Conservation (phyloP, 257 asterid species). For the Nicotiana noctiflora region DNA sequence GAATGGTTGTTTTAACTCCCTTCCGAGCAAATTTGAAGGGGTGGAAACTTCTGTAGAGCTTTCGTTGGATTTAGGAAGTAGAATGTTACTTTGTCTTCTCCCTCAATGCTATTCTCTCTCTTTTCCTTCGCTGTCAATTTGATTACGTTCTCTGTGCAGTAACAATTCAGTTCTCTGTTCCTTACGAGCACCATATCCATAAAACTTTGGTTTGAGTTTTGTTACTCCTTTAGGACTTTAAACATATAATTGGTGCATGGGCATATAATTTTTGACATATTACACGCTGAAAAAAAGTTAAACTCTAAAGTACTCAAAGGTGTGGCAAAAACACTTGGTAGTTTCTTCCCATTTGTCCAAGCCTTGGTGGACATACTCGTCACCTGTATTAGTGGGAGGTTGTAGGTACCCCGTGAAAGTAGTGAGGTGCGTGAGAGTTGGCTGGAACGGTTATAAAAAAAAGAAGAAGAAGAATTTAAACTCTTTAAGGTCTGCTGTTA, state of each 20-base stretch:
- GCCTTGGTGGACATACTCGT: too few species aligned
- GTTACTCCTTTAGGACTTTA: background rate
- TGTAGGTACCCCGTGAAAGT: too few species aligned
- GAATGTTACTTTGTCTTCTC: background rate
- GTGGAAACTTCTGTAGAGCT: too few species aligned
- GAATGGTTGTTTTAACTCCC: background rate
- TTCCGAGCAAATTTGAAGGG: background rate
- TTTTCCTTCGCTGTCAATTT: background rate
- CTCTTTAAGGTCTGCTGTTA: background rate
- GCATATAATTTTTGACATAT: background rate
- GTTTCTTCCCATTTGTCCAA: too few species aligned
- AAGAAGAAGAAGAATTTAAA: too few species aligned
- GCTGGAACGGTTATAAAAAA: too few species aligned
- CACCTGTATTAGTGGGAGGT: too few species aligned
- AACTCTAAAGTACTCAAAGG: too few species aligned
- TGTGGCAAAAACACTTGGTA: too few species aligned
- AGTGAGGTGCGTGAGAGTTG: too few species aligned
- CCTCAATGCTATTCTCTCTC: background rate
- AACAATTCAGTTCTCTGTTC: background rate
- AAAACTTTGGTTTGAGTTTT: background rate
- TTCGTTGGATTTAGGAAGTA: background rate
- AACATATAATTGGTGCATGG: background rate
- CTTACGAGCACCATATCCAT: background rate
- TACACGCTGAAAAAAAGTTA: background rate
- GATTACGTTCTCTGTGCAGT: background rate